Conservation (phyloP, 2,329 filamentous ascomycete genomes). For the Paecilomyces niveus region DNA sequence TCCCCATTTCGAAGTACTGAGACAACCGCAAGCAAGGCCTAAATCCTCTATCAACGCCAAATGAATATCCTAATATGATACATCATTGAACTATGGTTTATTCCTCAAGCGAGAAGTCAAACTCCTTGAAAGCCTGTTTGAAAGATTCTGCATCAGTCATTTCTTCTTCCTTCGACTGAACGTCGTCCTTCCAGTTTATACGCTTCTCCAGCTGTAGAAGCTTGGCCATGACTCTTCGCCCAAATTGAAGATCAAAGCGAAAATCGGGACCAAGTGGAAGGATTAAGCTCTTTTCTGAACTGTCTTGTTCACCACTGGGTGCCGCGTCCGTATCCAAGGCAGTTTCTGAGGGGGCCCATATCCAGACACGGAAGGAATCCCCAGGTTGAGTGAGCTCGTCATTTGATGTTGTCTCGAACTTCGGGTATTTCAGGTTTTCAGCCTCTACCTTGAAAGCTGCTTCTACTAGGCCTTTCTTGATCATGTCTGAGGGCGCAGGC, state of each 20-base stretch:
- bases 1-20: not conserved
- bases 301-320: conserved; percentile 14
- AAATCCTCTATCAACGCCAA: not conserved
- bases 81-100: conserved; percentile 2
- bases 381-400: conserved; percentile 37
- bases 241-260: conserved; percentile 87
- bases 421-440: conserved; percentile 60
- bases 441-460: conserved; percentile 84
- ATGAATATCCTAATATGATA: not conserved
- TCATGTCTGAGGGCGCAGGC: conserved; percentile 61
- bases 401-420: conserved; percentile 39
- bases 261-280: conserved; percentile 65
- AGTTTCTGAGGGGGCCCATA: conserved; percentile 52
- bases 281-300: conserved; percentile 63
- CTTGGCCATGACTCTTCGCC: conserved; percentile 79
- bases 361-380: conserved; percentile 75
- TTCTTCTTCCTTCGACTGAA: conserved; percentile 72
- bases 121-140: conserved; percentile 72
- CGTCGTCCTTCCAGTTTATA: conserved; percentile 78
- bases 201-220: conserved; percentile 71
- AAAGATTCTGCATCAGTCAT: conserved; percentile 69
- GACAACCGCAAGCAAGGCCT: not conserved
- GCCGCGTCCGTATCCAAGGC: conserved; percentile 5
- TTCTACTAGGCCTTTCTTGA: conserved; percentile 70
- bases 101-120: conserved; percentile 66